Percentiles rank a stretch among this genome's conserved stretches.
These are phyloP conservation scores for Capsella rubella DNA, from an alignment of 441 rosid species.

Conservation along the genomic window DNA sequence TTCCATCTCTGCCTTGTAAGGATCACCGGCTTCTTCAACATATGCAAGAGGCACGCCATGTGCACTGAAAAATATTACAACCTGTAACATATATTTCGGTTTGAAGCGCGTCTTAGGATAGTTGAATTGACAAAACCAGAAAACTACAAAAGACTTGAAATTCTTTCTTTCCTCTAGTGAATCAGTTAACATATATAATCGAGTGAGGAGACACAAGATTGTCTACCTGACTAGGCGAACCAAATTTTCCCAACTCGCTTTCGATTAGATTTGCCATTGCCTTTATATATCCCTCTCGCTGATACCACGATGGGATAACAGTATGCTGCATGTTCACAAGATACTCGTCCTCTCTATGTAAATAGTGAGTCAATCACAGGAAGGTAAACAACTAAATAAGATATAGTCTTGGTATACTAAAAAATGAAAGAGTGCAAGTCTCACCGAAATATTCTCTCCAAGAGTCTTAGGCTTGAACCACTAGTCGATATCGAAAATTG, in stretches of 20 bases:
- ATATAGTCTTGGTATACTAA: slow-evolving; percentile 16
- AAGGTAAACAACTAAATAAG: slow-evolving; percentile 30
- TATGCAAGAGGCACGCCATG: slow-evolving; percentile 99
- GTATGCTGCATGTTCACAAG: slow-evolving; percentile 99
- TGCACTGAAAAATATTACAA: slow-evolving; percentile 95
- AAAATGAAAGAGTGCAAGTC: slow-evolving; percentile 31
- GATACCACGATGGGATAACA: slow-evolving; percentile 99
- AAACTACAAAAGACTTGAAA: slow-evolving; percentile 12
- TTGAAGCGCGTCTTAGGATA: slow-evolving; percentile 41
- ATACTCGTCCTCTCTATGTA: slow-evolving; percentile 89
- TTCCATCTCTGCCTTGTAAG: slow-evolving; percentile 99
- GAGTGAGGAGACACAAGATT: slow-evolving; percentile 22
- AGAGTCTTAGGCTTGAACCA: slow-evolving; percentile 96
- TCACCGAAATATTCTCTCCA: slow-evolving; percentile 93
- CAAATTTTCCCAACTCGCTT: slow-evolving; percentile 76
- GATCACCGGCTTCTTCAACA: slow-evolving; percentile 99
- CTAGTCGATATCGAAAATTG: slow-evolving; percentile 99
- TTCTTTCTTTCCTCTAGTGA: background rate
- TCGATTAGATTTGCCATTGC: slow-evolving; percentile 87
- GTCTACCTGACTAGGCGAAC: slow-evolving; percentile 69
- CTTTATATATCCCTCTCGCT: slow-evolving; percentile 94
- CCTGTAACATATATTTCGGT: slow-evolving; percentile 60
- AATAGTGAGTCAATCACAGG: slow-evolving; percentile 36
- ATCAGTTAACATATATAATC: background rate
- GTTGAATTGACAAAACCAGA: slow-evolving; percentile 10